Base-by-base conservation (phyloP, 352 stramenopile genomes). In the Phytophthora pluvialis region DNA sequence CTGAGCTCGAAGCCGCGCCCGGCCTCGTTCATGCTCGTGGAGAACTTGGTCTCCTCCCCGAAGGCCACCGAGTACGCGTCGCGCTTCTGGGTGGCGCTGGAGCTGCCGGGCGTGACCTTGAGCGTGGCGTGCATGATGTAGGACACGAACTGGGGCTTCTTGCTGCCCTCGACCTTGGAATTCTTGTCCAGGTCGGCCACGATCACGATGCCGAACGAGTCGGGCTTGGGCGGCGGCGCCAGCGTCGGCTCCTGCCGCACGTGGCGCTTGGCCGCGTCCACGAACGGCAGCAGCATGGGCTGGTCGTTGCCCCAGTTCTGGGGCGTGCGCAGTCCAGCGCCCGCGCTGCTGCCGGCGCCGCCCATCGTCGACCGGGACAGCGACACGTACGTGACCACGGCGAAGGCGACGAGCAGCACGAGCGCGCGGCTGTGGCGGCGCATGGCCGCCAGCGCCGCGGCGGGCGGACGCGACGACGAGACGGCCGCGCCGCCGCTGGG, bases 161-260 rank as follows among this genome's bases (percentile, higher is more conserved):
- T 92, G 60, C 77, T 93, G 63, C 77, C 85, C 33, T 83, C 68
- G 49, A 97, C 84, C 33, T 89, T 86, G 51, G 86, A 97, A 33
- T 98, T 83, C 75, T 98, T 97, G 80, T 99, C 97, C 40, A 99
- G 71, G 77, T 99, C 97, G 1, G 97, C 97, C n/a, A 99, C 93
- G 16, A 97, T 90, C 11, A 97, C 90, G 70, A 99, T 71, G 12
- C 81, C 81, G 28, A 94, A 90, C 33, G 83, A 92, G 63, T 90
- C 68, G 0, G 86, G 86, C n/a, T 72, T 80, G 21, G 36, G 51
- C 18, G 73, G 67, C n/a, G 70, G 54, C 16, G 45, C 43, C 8
- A 73, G 49, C 5, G 74, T 73, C 31, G 64, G 25, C 31, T 77
- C 63, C 7, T 75, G 64, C 21, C 77, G 71, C 40, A 88, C 60